Base-by-base conservation (phyloP, 225 moss, liverwort and hornwort genomes). In the Thuidium tamariscinum region DNA sequence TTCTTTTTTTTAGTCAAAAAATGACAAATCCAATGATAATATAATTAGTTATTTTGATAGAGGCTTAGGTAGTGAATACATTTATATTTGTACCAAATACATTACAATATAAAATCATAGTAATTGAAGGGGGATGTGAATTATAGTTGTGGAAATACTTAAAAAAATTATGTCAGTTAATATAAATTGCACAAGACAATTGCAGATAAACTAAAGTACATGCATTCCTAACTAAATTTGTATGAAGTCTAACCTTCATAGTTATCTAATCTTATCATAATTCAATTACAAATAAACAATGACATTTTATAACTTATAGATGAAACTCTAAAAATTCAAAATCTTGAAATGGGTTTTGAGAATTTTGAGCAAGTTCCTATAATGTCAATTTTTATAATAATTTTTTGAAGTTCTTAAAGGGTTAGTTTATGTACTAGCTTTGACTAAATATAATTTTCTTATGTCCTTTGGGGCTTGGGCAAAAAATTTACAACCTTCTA, bases 211-310 rank as follows among this genome's bases (percentile, higher is more conserved):
- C 2, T 30, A 30, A 48, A 72, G 4, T 72, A 1, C 27, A 46
- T 46, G 6, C 0, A 0, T 32, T 11, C 2, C 0, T 44, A 1
- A 4, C 1, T 20, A 1, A 73, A 49, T 4, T 32, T 48, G 18
- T 0, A 0, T 30, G 2, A 11, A 48, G 17, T 74, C 4, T 74
- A 74, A 32, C 7, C 4, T 74, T 74, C 5, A 44, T 44, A 16
- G 3, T 27, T 70, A 2, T 73, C 0, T 0, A 11, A 11, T 73
- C 4, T 18, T 73, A 32, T 74, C 4, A 49, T 74, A 49, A 1
- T 74, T 21, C 19, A 34, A 21, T 7, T 32, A 20, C 4, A 34
- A 74, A 74, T 51, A 5, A 74, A 32, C 7, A 18, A 48, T 32
- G 20, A 49, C 12, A 32, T 74, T 34, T 19, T 3, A 51, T 74